phyloP scores from a whole-genome alignment of 345 rosid species.

The Arabidopsis thaliana region TAIR10.1 NC_003070.9:8100501-8101000 shows the following conservation, averaged over 20 bases:
- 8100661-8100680: constrained; percentile 50
- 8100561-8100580: constrained; percentile 47
- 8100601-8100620: constrained; percentile 47
- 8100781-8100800: constrained; percentile 82
- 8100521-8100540: constrained; percentile 48
- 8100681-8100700: constrained; percentile 71
- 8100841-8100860: constrained; percentile 65
- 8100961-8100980: constrained; percentile 51
- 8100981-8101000: constrained; percentile 54
- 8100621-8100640: constrained; percentile 49
- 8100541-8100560: constrained; percentile 47
- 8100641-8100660: constrained; percentile 39
- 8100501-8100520: constrained; percentile 49
- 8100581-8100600: constrained; percentile 45
- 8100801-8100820: constrained; percentile 84
- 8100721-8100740: constrained; percentile 92
- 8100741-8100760: constrained; percentile 92
- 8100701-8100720: constrained; percentile 86
- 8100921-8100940: constrained; percentile 65
- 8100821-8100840: constrained; percentile 69
- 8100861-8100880: constrained; percentile 58
- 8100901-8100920: constrained; percentile 57
- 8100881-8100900: constrained; percentile 58
- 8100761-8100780: constrained; percentile 78
- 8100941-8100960: constrained; percentile 76